phyloP scores from a whole-genome alignment of 2,329 filamentous ascomycete species.

The Fusarium sp. region DNA sequence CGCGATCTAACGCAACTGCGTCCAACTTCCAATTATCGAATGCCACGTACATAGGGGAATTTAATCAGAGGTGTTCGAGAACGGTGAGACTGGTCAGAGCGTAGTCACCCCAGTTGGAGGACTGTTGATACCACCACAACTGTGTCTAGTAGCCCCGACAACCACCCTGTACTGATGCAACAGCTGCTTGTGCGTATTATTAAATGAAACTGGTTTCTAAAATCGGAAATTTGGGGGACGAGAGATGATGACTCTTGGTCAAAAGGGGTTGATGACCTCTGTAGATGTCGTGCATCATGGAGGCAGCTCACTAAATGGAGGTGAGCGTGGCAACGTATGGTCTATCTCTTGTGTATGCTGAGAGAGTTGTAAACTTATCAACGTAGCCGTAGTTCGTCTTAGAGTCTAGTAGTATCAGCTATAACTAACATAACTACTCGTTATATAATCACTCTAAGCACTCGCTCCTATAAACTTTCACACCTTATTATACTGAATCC shows the following conservation, averaged over 20 bases:
- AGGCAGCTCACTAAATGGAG: background rate
- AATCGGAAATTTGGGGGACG: background rate
- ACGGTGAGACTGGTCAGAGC: background rate
- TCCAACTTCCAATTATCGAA: background rate
- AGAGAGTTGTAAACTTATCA: background rate
- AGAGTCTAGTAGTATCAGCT: background rate
- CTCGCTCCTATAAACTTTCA: background rate
- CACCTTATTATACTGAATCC: background rate
- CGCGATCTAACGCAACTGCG: background rate
- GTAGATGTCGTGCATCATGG: background rate
- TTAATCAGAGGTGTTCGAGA: background rate
- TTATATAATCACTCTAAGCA: background rate
- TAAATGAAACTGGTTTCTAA: background rate
- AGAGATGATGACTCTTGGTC: background rate
- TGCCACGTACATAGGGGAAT: background rate
- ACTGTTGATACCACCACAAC: background rate
- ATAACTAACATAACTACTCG: too few relatives aligned
- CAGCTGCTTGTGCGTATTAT: background rate
- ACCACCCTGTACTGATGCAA: background rate
- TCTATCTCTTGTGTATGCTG: background rate
- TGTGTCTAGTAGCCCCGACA: background rate
- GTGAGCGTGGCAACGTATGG: background rate
- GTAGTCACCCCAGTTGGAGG: background rate
- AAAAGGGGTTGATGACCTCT: background rate
- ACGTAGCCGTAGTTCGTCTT: background rate